Base-by-base conservation (phyloP, 371 early-diverging fungal species). In the Rhizopus arrhizus region DNA sequence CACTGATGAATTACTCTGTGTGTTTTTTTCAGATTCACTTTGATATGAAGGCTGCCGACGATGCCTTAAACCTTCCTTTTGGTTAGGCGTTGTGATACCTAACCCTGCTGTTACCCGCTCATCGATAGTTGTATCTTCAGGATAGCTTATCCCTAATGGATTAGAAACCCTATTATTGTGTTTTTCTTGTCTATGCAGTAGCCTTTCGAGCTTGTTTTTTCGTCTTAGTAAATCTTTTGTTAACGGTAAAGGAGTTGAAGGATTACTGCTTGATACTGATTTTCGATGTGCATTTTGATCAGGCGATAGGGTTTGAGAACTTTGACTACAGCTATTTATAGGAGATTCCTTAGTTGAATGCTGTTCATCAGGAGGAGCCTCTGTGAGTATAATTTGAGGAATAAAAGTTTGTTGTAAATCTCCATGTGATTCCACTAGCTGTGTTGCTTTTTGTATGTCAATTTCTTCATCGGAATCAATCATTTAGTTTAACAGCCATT, bases 361-460 rank as follows among this genome's bases (percentile, higher is more conserved):
- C 11, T 41, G 41, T 40, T 36, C 22, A 45, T 35, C 10, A 28
- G 42, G 53, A 28, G 62, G 34, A 10, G 62, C 62, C 41, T 65
- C 64, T 13, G 78, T 78, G 6, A 78, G 47, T 43, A 71, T 65
- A 61, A 78, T 78, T 61, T 69, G 78, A 6, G 78, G 78, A 46
- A 78, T 68, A 13, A 54, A 35, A 9, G 42, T 47, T 32, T 58
- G 36, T 33, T 57, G 47, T 57, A 12, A 9, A 34, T 51, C 33
- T 11, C n/a, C 8, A 36, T 35, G 2, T 34, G 4, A 4, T 29
- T 35, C 52, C 35, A 51, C 2, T 11, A 4, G 33, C 16, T 36
- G 52, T 4, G 16, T 16, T 34, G 33, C 34, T 28, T 28, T 29
- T 48, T 10, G 10, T 48, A 7, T 29, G 15, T 29, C 29, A 28